Evolutionary conservation across 768 basidiomycete species (phyloP).

Genomic region (Leccinum subgranulosum): DNA sequence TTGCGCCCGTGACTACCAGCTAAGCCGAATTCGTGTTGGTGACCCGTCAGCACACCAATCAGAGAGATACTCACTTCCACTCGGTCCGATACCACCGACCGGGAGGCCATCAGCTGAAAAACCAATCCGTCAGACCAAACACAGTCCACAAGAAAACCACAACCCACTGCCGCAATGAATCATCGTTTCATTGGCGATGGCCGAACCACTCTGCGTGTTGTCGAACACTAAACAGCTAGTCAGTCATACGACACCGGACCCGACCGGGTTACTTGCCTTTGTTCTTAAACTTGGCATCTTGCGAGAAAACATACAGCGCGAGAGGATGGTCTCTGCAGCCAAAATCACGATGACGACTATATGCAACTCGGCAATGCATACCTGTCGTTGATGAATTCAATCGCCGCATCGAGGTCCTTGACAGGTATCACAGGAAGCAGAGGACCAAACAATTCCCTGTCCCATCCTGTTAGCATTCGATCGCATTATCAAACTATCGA

Average conservation of each 20-base stretch:
- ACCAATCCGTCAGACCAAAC: background rate
- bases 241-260: background rate
- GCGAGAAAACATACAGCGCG: conserved; percentile 73
- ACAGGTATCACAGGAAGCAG: conserved; percentile 74
- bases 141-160: background rate
- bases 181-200: conserved; percentile 68
- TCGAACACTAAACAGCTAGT: conserved; percentile 49
- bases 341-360: background rate
- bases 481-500: conserved; percentile 6
- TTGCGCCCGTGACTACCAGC: conserved; percentile 74
- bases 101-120: conserved; percentile 57
- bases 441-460: conserved; percentile 84
- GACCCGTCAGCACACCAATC: background rate
- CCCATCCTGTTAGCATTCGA: background rate
- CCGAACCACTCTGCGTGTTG: conserved; percentile 69
- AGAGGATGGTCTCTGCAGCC: conserved; percentile 64
- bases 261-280: conserved; percentile 45
- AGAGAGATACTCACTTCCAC: conserved; percentile 58
- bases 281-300: conserved; percentile 54
- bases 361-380: conserved; percentile 24
- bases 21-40: conserved; percentile 19
- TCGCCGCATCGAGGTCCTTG: conserved; percentile 64
- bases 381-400: conserved; percentile 64
- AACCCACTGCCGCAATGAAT: conserved; percentile 55
- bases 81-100: conserved; percentile 70